These are phyloP conservation scores for Trichophyton benhamiae DNA, from an alignment of 2,329 filamentous ascomycete species.

Conservation along the genomic window DNA sequence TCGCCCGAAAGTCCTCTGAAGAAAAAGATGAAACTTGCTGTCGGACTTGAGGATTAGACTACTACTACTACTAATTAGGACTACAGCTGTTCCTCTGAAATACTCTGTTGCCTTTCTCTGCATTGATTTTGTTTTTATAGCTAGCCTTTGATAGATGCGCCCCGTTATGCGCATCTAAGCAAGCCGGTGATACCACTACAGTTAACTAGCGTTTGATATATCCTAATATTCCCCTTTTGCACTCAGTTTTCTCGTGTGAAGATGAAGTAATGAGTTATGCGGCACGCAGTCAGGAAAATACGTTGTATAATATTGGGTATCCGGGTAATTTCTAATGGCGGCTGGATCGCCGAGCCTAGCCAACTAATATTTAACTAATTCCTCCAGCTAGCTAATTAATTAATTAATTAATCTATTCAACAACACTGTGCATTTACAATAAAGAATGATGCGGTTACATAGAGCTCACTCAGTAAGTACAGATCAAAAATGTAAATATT, in stretches of 20 bases:
- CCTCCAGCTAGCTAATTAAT: not conserved
- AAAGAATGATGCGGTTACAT: not conserved
- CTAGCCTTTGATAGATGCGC: not conserved
- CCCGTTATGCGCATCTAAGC: not conserved
- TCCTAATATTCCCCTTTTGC: not conserved
- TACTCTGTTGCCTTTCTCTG: not conserved
- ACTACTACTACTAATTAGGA: not conserved
- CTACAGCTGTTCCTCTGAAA: not conserved
- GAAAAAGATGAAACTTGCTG: not conserved
- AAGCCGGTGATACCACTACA: not conserved
- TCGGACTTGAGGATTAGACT: not conserved
- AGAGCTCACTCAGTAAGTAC: not conserved
- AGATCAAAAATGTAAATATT: not conserved
- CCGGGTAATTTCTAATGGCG: not conserved
- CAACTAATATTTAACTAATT: not conserved
- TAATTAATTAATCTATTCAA: not conserved
- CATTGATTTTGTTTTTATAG: not conserved
- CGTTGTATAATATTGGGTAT: not conserved
- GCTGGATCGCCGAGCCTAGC: not conserved
- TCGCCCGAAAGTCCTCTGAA: not conserved
- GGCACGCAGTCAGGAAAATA: not conserved
- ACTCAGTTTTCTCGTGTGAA: not conserved
- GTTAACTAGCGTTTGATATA: not conserved
- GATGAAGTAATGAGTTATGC: not conserved
- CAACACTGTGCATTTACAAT: not conserved